Base-by-base conservation (phyloP, 768 basidiomycete genomes). In the Tylopilus vinaceipallidus region DNA sequence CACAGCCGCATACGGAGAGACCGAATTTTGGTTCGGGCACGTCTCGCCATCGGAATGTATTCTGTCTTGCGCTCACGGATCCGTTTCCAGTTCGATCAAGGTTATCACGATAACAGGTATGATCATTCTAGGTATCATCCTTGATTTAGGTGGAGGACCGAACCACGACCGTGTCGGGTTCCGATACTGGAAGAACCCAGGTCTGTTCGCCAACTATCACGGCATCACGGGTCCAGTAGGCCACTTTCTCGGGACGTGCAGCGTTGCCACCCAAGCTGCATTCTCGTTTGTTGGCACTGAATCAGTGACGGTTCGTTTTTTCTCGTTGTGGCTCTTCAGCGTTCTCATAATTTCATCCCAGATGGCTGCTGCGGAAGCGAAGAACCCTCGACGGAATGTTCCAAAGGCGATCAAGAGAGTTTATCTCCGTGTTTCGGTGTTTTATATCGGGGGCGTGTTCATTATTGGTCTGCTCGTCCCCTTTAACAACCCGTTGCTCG, bases 211-310 rank as follows among this genome's bases (percentile, higher is more conserved):
- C 1, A 69, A 82, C 50, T 77, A 55, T 49, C 6, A 68, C 32
- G 62, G 57, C 3, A 68, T 73, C 33, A 42, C 57, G 24, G 83
- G 82, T 0, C 49, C 69, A 1, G 72, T 70, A 35, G 81, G 81
- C 22, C 73, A 71, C 22, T 84, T 84, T 71, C 60, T 75, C n/a
- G 73, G 72, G 3, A 71, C 69, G 45, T 81, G 75, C 70, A 72
- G 78, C 3, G 81, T 80, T 38, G 71, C 80, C 46, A 76, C 72
- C 8, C 78, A 82, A 54, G 84, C 83, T 12, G 78, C 77, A 6
- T 84, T 83, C 68, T 75, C 79, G 14, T 83, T 73, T 62, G 73
- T 78, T 24, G 83, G 83, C 14, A 80, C 82, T 1, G 83, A 84
- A 58, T 65, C 69, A 26, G 75, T 75, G 20, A 75, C 74, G 39